phyloP scores from a whole-genome alignment of 768 basidiomycete species.

The Myochromella boudieri region DNA sequence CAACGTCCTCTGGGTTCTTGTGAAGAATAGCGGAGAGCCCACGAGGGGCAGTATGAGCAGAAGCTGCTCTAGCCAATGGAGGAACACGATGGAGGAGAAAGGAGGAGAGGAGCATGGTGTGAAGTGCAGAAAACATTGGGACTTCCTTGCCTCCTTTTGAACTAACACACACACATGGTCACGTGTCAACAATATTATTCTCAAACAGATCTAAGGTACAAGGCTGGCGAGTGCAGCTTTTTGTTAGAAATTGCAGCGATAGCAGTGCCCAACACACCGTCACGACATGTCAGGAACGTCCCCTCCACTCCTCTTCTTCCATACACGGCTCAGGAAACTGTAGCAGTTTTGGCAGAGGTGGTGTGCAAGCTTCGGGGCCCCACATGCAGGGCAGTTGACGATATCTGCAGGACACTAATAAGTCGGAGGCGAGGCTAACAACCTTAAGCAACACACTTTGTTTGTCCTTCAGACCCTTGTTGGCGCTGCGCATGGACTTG shows the following conservation, averaged over 20 bases:
- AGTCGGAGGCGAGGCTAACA: background rate
- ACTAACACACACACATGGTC: conserved; percentile 8
- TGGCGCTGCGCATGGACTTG: conserved; percentile 92
- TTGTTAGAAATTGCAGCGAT: too few species aligned
- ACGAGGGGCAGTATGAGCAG: conserved; percentile 35
- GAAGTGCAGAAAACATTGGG: background rate
- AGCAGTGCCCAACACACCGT: too few species aligned
- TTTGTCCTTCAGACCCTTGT: conserved; percentile 94
- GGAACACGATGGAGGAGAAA: conserved; percentile 19
- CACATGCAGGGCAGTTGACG: conserved; percentile 89
- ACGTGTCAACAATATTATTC: conserved; percentile 16
- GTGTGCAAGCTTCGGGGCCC: conserved; percentile 84
- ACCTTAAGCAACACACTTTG: conserved; percentile 59
- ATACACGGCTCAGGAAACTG: conserved; percentile 61
- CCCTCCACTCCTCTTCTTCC: conserved; percentile 48
- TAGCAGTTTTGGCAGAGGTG: conserved; percentile 86
- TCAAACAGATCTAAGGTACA: too few species aligned
- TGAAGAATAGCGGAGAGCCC: conserved; percentile 54
- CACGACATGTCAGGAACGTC: conserved; percentile 41
- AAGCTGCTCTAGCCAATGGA: conserved; percentile 35
- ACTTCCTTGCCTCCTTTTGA: too few species aligned
- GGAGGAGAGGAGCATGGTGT: conserved; percentile 14
- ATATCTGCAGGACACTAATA: conserved; percentile 57
- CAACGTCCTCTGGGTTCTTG: conserved; percentile 74
- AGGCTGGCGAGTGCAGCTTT: too few species aligned